phyloP scores from a whole-genome alignment of 352 stramenopile species.

The Globisporangium irregulare region DNA sequence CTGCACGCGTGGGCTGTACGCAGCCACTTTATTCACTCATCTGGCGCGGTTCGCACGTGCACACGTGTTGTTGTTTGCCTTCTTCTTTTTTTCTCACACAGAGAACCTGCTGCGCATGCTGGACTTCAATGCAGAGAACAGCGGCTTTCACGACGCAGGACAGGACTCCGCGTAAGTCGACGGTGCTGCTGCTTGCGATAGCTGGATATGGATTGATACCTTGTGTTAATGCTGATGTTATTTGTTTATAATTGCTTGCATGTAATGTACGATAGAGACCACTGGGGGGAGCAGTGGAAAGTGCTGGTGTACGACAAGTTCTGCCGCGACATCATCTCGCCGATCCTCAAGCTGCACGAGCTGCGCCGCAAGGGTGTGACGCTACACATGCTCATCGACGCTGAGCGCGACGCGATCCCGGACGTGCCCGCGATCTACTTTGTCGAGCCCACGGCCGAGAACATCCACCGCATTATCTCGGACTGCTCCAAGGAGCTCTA shows the following conservation, averaged over 20 bases:
- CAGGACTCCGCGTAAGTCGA: constrained; percentile 37
- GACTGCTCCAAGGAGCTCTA: constrained; percentile 95
- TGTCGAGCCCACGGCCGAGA: constrained; percentile 92
- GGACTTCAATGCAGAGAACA: constrained; percentile 78
- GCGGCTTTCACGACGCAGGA: constrained; percentile 28
- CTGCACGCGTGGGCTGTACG: too few species aligned
- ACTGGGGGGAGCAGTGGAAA: constrained; percentile 91
- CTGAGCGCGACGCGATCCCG: constrained; percentile 93
- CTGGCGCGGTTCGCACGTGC: not conserved
- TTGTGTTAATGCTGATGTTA: not conserved
- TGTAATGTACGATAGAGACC: constrained; percentile 30
- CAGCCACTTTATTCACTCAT: not conserved
- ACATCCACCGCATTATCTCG: constrained; percentile 92
- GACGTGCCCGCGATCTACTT: constrained; percentile 98
- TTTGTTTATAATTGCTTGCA: not conserved
- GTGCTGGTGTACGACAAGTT: constrained; percentile 97
- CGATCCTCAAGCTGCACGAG: constrained; percentile 96
- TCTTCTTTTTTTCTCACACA: constrained; percentile 16
- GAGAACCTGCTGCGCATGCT: constrained; percentile 83
- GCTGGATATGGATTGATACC: not conserved
- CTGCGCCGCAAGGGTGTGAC: constrained; percentile 96
- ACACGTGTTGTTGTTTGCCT: not conserved
- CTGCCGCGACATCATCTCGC: constrained; percentile 97
- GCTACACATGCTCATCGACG: constrained; percentile 95
- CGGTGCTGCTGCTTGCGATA: not conserved